Conservation (phyloP, 148 eudicot genomes). For the Chenopodium suecicum region DNA sequence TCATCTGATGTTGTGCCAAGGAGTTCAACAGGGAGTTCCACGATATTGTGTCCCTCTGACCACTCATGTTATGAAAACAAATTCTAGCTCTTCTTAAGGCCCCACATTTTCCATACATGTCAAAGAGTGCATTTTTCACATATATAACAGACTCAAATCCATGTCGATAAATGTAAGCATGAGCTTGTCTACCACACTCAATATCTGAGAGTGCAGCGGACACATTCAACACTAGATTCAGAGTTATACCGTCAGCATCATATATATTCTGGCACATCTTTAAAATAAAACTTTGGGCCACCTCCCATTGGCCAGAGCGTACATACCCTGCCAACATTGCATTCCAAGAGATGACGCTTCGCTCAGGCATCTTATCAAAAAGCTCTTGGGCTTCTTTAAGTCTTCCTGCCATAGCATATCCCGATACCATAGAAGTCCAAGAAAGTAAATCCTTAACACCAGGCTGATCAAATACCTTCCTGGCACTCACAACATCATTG, state of each 20-base stretch:
- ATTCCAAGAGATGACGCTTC: conserved; percentile 69
- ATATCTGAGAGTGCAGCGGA: conserved; percentile 61
- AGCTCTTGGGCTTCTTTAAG: conserved; percentile 55
- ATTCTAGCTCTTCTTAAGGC: conserved; percentile 41
- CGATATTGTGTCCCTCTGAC: conserved; percentile 49
- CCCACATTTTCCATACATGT: conserved; percentile 86
- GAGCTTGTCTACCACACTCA: conserved; percentile 74
- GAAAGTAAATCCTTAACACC: conserved; percentile 41
- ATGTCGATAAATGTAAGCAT: conserved; percentile 57
- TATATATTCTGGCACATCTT: conserved; percentile 36
- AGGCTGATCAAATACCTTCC: conserved; percentile 40
- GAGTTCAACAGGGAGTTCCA: conserved; percentile 68
- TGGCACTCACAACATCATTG: conserved; percentile 50
- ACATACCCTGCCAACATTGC: conserved; percentile 72
- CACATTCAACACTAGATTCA: conserved; percentile 54
- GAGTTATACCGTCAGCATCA: conserved; percentile 43
- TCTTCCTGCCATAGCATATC: conserved; percentile 54
- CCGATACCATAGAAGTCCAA: conserved; percentile 65
- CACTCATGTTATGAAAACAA: conserved; percentile 60
- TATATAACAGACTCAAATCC: conserved; percentile 34
- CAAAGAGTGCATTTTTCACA: conserved; percentile 65
- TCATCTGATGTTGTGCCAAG: conserved; percentile 47
- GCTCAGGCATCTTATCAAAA: conserved; percentile 66
- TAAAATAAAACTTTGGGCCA: conserved; percentile 54
- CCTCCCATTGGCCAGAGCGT: conserved; percentile 48